Base-by-base conservation (phyloP, 768 basidiomycete genomes). In the Suillus placidus region DNA sequence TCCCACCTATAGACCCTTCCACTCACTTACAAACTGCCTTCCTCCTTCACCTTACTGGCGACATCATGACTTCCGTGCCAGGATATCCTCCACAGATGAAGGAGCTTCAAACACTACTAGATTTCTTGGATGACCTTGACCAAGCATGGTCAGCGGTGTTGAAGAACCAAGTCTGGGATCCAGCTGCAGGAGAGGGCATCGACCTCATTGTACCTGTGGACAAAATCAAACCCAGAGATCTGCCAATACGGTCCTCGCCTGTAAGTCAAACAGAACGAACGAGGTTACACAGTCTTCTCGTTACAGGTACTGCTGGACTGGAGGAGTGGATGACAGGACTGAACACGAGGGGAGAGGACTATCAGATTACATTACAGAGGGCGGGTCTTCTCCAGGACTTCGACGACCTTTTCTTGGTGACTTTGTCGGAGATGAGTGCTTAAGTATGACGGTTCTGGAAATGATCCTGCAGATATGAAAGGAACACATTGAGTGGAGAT, bases 81-180 rank as follows among this genome's bases (percentile, higher is more conserved):
- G 89, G 90, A 6, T 94, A 94, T 71, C 75, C 78, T 3, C 81
- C 85, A 0, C 75, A 80, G 18, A 66, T 76, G 26, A 74, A 78
- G 8, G 76, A 79, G 16, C 76, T 94, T 2, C 81, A 78, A 38
- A 78, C 83, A 42, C 80, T 91, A 6, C 79, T 90, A 32, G 86
- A 89, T 66, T 90, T 87, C 80, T 77, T 93, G 32, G 85, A 87
- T 71, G 88, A 91, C 70, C 82, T 94, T 43, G 92, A 94, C 75
- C 82, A 86, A 60, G 90, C 87, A 0, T 94, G 92, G 92, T 68
- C 87, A 16, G 82, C 85, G 20, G 88, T 90, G 2, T 80, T 94
- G 35, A 83, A 83, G 45, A 78, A 79, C 6, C 88, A 91, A 70
- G 80, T 83, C 2, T 94, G 92, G 92, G 86, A 92, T 68, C 81